Conservation (phyloP, 2,329 filamentous ascomycete genomes). For the Colletotrichum godetiae region DNA sequence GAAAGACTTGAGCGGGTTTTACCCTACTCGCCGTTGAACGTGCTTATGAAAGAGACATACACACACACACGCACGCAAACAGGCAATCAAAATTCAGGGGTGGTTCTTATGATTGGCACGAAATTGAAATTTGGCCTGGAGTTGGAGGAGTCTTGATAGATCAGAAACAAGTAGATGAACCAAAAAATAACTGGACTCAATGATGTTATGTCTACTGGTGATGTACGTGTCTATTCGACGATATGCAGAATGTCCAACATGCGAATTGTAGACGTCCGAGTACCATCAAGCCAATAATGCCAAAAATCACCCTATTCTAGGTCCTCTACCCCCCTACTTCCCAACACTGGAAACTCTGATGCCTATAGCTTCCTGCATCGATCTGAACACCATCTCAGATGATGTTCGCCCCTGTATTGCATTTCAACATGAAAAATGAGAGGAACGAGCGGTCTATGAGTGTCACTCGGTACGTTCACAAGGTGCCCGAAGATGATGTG, state of each 20-base stretch:
- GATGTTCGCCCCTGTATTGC: too few relatives aligned
- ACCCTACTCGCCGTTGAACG: slow-evolving; percentile 7
- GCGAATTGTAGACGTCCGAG: background rate
- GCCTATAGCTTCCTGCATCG: too few relatives aligned
- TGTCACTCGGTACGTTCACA: background rate
- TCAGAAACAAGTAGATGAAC: background rate
- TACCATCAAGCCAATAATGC: too few relatives aligned
- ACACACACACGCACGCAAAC: background rate
- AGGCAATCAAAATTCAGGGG: background rate
- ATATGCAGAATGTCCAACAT: too few relatives aligned
- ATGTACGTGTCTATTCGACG: too few relatives aligned
- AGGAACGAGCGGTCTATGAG: too few relatives aligned
- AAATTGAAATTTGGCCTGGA: background rate
- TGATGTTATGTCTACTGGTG: background rate
- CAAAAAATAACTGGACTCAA: background rate
- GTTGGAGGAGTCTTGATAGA: background rate
- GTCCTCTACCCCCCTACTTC: too few relatives aligned
- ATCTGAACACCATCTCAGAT: too few relatives aligned
- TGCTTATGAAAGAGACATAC: slow-evolving; percentile 1
- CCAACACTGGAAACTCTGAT: too few relatives aligned
- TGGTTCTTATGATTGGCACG: background rate
- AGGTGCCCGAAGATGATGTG: background rate
- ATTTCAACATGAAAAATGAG: background rate
- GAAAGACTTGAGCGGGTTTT: background rate
- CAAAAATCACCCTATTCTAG: too few relatives aligned